Conservation (phyloP, 1,284 basidiomycete genomes). For the Rhizoctonia solani region DNA sequence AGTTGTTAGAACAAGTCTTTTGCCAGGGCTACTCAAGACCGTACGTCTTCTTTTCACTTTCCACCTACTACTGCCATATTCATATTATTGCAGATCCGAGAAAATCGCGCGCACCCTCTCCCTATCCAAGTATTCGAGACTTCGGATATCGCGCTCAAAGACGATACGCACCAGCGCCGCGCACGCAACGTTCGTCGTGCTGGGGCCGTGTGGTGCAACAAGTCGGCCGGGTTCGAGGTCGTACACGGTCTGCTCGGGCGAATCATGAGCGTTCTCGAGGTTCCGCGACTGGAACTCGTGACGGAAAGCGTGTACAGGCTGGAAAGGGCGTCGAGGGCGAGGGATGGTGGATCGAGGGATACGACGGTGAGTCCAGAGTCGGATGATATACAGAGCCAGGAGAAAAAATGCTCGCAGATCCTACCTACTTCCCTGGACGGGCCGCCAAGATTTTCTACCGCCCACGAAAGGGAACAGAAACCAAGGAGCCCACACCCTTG, state of each 20-base stretch:
- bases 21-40: constrained; percentile 96
- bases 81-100: constrained; percentile 59
- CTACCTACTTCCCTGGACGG: constrained; percentile 92
- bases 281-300: constrained; percentile 71
- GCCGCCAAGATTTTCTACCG: constrained; percentile 91
- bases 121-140: constrained; percentile 95
- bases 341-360: constrained; percentile 93
- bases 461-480: constrained; percentile 44
- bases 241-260: constrained; percentile 94
- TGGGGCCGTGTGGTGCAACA: constrained; percentile 93
- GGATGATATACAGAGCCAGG: background rate
- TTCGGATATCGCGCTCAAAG: constrained; percentile 92
- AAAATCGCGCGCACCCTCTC: constrained; percentile 92
- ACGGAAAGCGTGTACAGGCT: constrained; percentile 46
- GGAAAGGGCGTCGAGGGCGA: background rate
- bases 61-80: background rate
- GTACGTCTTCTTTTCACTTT: background rate
- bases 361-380: constrained; percentile 62
- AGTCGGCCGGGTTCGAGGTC: constrained; percentile 95
- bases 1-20: constrained; percentile 92
- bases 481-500: constrained; percentile 8
- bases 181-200: constrained; percentile 86
- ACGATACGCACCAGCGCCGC: constrained; percentile 76
- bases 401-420: constrained; percentile 58
- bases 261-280: constrained; percentile 91